Percentiles rank a stretch among this genome's conserved stretches.
Evolutionary conservation across 805 yeast genomes (phyloP).

Genomic region (Metschnikowia chrysomelidarum): DNA sequence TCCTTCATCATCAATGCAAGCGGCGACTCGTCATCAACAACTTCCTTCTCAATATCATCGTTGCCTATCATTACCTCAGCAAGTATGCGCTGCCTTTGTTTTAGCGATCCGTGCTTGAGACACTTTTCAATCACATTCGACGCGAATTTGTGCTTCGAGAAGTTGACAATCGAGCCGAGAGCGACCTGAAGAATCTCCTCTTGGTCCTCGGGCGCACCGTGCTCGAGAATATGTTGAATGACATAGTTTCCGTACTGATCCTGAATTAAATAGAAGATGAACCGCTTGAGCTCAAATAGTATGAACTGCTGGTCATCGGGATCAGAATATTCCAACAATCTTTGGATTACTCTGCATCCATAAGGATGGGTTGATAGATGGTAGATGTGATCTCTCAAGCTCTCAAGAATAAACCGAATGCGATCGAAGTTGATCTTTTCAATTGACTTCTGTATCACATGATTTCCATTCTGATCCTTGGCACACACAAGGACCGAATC

Average conservation of each 20-base stretch:
- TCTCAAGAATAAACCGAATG: conserved; percentile 68
- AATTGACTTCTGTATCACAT: conserved; percentile 92
- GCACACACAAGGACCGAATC: conserved; percentile 56
- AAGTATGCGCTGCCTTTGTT: conserved; percentile 61
- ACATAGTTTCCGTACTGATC: conserved; percentile 98
- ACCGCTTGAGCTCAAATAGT: conserved; percentile 67
- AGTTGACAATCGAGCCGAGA: conserved; percentile 65
- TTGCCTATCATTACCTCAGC: conserved; percentile 60
- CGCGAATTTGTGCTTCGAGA: conserved; percentile 96
- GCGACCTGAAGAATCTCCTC: conserved; percentile 66
- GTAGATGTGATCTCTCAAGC: conserved; percentile 69
- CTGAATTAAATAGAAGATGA: conserved; percentile 74
- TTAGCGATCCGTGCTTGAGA: conserved; percentile 65
- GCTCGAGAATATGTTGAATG: conserved; percentile 89
- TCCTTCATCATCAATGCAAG: conserved; percentile 94
- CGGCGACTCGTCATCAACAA: conserved; percentile 62
- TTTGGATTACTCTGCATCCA: conserved; percentile 96
- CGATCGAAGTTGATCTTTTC: conserved; percentile 75
- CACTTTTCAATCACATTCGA: conserved; percentile 97
- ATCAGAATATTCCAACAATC: conserved; percentile 78
- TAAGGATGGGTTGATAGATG: conserved; percentile 93
- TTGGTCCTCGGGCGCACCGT: conserved; percentile 65
- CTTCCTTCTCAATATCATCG: conserved; percentile 45
- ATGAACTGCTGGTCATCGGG: conserved; percentile 63
- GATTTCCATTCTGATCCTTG: conserved; percentile 97